phyloP scores from a whole-genome alignment of 2,329 filamentous ascomycete genomes.

The Fusarium sublunatum region DNA sequence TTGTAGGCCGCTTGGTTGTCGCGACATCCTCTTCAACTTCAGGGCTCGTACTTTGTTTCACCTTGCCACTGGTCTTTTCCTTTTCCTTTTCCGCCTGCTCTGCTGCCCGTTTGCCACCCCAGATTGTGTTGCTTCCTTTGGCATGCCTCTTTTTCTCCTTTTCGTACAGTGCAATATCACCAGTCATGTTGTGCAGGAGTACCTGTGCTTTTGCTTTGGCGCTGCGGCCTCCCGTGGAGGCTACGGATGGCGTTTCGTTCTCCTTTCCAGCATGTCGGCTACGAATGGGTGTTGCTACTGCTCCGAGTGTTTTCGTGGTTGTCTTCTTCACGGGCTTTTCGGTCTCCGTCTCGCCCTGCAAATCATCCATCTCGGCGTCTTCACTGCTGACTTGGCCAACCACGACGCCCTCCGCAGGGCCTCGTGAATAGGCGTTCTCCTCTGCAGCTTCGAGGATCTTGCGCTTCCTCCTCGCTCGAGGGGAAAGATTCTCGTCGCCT shows the following conservation, averaged over 20 bases:
- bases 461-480: slow-evolving; percentile 60
- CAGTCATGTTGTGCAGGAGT: slow-evolving; percentile 78
- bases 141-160: slow-evolving; percentile 85
- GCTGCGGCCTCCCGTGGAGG: slow-evolving; percentile 79
- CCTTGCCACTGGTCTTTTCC: slow-evolving; percentile 57
- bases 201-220: slow-evolving; percentile 88
- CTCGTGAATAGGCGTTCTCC: slow-evolving; percentile 61
- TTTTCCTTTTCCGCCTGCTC: slow-evolving; percentile 68
- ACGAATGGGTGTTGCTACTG: slow-evolving; percentile 55
- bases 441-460: slow-evolving; percentile 62
- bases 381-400: slow-evolving; percentile 54
- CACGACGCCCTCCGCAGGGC: slow-evolving; percentile 60
- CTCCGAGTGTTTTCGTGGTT: slow-evolving; percentile 26
- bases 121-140: slow-evolving; percentile 62
- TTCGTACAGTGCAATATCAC: slow-evolving; percentile 90
- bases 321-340: slow-evolving; percentile 49
- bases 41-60: slow-evolving; percentile 58
- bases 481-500: slow-evolving; percentile 58
- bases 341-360: slow-evolving; percentile 55
- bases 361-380: slow-evolving; percentile 57
- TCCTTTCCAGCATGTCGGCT: slow-evolving; percentile 73
- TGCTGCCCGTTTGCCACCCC: slow-evolving; percentile 72
- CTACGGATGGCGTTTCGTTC: slow-evolving; percentile 79
- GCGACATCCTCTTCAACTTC: slow-evolving; percentile 61
- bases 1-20: slow-evolving; percentile 64